Conservation (phyloP, 257 asterid genomes). For the Nicotiana noctiflora region DNA sequence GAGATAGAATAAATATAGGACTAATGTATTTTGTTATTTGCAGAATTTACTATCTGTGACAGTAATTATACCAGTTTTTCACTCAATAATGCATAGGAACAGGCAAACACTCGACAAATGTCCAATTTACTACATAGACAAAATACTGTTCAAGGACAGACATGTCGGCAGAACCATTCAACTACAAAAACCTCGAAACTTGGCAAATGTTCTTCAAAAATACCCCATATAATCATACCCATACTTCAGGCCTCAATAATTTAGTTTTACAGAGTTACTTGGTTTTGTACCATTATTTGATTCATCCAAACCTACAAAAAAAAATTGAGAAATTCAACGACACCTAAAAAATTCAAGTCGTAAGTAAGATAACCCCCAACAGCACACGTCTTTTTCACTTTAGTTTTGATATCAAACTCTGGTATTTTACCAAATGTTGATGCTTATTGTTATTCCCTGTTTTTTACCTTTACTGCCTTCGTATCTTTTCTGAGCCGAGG, state of each 20-base stretch:
- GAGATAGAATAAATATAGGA: neutral
- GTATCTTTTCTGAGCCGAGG: too few species aligned
- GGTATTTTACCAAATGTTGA: neutral
- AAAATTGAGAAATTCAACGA: neutral
- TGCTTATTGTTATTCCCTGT: too few species aligned
- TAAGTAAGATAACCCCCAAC: neutral
- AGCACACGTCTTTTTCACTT: neutral
- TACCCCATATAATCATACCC: neutral
- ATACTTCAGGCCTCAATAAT: neutral
- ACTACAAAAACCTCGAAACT: neutral
- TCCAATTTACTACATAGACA: conserved; percentile 1
- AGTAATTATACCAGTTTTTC: neutral
- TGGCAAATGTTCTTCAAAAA: neutral
- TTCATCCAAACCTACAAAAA: neutral
- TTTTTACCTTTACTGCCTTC: too few species aligned
- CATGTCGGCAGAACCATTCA: neutral
- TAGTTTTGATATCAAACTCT: neutral
- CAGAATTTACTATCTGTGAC: neutral
- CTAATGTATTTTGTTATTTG: neutral
- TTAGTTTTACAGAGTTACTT: neutral
- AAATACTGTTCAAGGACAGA: neutral
- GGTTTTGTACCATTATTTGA: neutral
- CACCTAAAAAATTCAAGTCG: neutral
- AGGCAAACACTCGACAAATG: neutral
- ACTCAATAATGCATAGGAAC: neutral